Evolutionary conservation across 2,329 filamentous ascomycete species (phyloP), one percentile per base, ranked within the genome.

Genomic region (Aureobasidium musti): DNA sequence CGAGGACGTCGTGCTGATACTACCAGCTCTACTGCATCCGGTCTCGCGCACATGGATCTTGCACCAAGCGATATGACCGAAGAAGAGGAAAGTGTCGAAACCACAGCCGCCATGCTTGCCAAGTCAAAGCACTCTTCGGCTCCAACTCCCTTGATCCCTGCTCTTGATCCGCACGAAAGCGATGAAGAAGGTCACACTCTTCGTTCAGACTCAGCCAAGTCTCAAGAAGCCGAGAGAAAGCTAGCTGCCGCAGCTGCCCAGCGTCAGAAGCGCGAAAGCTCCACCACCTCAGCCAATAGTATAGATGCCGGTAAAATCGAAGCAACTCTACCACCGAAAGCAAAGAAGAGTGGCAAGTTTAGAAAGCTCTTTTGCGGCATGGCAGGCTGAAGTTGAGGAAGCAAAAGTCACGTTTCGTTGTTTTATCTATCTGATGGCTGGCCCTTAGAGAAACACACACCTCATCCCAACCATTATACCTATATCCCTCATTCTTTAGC

Each of bases 11-110:
- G 59, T 56, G 57, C 49, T 45, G 45, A 63, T 50, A 64, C 59
- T 43, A 26, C 49, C 33, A 61, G 41, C 28, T 39, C 57, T 28
- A 54, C 47, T n/a, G 53, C 50, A 41, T 63, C 52, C 1, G 41
- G 26, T 11, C 49, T 56, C 7, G 52, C 37, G 30, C 37, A 47
- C 30, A 49, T 61, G 47, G 49, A 64, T 37, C 37, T 37, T 8
- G 39, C 49, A 7, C 35, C n/a, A 14, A 59, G n/a, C 19, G 59
- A 57, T 19, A 63, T 57, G 43, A 50, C 52, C 11, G 59, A 64
- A 57, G 59, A 64, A 30, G 60, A 57, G 28, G 66, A 64, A n/a
- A 47, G n/a, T 3, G 60, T 61, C 35, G 67, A 65, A 39, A 43
- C 28, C 7, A 53, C 47, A 17, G 61, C 52, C 11, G 67, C 37